Conservation (phyloP, 495 filamentous ascomycete genomes). For the Daldinia loculata region DNA sequence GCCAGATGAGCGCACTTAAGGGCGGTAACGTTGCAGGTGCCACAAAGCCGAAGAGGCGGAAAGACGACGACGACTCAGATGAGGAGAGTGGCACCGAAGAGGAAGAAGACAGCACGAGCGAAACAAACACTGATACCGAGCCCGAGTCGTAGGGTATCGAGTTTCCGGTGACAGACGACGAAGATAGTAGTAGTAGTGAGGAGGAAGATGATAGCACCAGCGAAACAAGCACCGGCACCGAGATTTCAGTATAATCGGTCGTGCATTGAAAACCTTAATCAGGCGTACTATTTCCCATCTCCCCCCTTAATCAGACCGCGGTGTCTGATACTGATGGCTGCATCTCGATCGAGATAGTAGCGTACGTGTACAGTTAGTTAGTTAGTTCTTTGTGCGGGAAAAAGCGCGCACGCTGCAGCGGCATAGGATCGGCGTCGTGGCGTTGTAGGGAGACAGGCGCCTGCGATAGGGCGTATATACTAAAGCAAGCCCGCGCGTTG, state of each 20-base stretch:
- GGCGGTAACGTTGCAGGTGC: slow-evolving; percentile 63
- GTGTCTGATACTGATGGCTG: neutral
- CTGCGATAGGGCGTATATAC: slow-evolving; percentile 12
- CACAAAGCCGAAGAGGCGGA: slow-evolving; percentile 61
- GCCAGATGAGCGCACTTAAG: slow-evolving; percentile 92
- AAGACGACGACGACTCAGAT: slow-evolving; percentile 65
- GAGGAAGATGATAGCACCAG: neutral
- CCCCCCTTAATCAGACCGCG: neutral
- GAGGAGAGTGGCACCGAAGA: slow-evolving; percentile 90
- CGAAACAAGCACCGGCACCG: neutral
- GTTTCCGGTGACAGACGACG: neutral
- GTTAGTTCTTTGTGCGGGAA: neutral
- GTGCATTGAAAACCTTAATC: neutral
- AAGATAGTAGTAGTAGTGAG: neutral
- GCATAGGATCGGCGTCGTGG: slow-evolving; percentile 37
- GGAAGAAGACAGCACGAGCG: slow-evolving; percentile 78
- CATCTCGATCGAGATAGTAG: neutral
- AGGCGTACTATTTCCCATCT: neutral
- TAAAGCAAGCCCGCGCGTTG: slow-evolving; percentile 19
- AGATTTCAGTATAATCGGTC: neutral
- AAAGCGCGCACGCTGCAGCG: slow-evolving; percentile 6
- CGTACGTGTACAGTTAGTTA: slow-evolving; percentile 21
- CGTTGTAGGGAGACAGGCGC: slow-evolving; percentile 19
- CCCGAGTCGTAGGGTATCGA: slow-evolving; percentile 55
- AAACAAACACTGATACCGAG: slow-evolving; percentile 84